phyloP scores from a whole-genome alignment of 495 filamentous ascomycete genomes.

The Cladorrhinum samala region DNA sequence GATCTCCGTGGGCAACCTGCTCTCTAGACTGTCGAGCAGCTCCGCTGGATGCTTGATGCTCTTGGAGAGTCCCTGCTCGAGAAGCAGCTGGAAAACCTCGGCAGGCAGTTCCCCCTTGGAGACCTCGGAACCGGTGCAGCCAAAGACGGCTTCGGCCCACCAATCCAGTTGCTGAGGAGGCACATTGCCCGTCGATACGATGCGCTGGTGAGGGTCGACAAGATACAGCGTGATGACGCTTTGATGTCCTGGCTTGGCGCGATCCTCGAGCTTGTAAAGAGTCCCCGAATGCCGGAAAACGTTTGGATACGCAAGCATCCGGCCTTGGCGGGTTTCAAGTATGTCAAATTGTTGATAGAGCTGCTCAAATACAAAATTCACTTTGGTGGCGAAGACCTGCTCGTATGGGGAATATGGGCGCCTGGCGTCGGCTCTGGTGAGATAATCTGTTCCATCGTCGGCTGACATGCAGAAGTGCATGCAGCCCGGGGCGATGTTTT shows the following conservation, averaged over 20 bases:
- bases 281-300: constrained; percentile 48
- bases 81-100: constrained; percentile 27
- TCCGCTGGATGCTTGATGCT: constrained; percentile 12
- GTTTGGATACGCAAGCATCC: constrained; percentile 39
- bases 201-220: constrained; percentile 45
- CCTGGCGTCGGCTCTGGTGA: not conserved
- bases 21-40: constrained; percentile 10
- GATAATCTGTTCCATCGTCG: constrained; percentile 16
- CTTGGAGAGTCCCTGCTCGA: constrained; percentile 27
- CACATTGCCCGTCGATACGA: constrained; percentile 52
- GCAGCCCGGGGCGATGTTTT: constrained; percentile 51
- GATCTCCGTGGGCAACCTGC: constrained; percentile 35
- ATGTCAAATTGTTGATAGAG: constrained; percentile 31
- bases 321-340: constrained; percentile 28
- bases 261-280: constrained; percentile 43
- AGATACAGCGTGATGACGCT: constrained; percentile 54
- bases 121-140: not conserved
- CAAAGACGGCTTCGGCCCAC: constrained; percentile 31
- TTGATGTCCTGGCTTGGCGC: constrained; percentile 46
- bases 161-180: constrained; percentile 45
- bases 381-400: no score
- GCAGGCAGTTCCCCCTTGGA: constrained; percentile 13
- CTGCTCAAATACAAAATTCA: no score
- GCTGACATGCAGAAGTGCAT: constrained; percentile 50
- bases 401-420: no score